Conservation (phyloP, 2,329 filamentous ascomycete species). For the Penicillium italicum region DNA sequence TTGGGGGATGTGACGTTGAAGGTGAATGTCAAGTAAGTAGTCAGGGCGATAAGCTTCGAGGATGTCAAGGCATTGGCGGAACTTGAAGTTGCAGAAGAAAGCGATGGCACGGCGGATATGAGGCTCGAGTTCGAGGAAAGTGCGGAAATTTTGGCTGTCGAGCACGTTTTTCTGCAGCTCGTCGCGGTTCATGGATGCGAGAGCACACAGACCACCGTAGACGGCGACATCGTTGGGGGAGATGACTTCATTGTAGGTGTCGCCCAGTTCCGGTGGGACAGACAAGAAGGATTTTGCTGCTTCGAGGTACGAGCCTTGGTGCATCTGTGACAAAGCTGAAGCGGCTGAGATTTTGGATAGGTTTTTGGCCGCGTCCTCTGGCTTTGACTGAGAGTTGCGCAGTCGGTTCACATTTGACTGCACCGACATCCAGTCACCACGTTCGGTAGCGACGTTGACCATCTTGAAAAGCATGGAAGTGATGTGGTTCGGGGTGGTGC, state of each 20-base stretch:
- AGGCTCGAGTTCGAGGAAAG: slow-evolving; percentile 86
- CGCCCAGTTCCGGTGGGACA: slow-evolving; percentile 55
- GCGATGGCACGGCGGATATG: slow-evolving; percentile 88
- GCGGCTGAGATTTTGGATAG: slow-evolving; percentile 63
- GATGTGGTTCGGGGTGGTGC: slow-evolving; percentile 77
- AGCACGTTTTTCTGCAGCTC: slow-evolving; percentile 73
- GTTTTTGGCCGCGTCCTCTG: slow-evolving; percentile 56
- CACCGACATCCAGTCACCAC: slow-evolving; percentile 71
- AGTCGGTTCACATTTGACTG: slow-evolving; percentile 58
- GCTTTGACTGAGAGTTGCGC: slow-evolving; percentile 51
- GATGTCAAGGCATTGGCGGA: slow-evolving; percentile 76
- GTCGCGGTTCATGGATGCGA: slow-evolving; percentile 80
- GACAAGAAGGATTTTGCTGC: slow-evolving; percentile 70
- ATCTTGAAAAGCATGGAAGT: slow-evolving; percentile 77
- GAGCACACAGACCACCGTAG: slow-evolving; percentile 84
- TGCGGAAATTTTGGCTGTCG: slow-evolving; percentile 75
- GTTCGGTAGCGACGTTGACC: slow-evolving; percentile 70
- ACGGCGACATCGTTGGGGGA: slow-evolving; percentile 85
- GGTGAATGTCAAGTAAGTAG: slow-evolving; percentile 84
- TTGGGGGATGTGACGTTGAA: slow-evolving; percentile 67
- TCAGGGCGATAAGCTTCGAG: slow-evolving; percentile 78
- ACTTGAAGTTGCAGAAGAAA: slow-evolving; percentile 86
- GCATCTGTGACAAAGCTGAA: slow-evolving; percentile 60
- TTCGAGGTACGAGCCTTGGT: slow-evolving; percentile 55
- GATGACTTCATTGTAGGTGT: slow-evolving; percentile 66